Evolutionary conservation across 164 flowering plant genomes (phyloP).

Genomic region (Nymphaea thermarum): DNA sequence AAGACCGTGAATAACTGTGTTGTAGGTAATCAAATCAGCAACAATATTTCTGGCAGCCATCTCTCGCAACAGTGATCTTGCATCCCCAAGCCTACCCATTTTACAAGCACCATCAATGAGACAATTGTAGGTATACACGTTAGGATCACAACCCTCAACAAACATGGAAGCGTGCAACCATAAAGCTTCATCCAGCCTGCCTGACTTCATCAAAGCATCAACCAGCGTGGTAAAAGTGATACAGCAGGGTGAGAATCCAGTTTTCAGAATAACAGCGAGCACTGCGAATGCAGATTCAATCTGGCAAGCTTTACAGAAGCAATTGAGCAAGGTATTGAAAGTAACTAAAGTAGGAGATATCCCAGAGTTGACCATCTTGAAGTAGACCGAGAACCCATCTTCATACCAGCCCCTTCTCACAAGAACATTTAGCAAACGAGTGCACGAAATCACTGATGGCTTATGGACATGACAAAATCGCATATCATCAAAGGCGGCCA

Average conservation of each 20-base stretch:
- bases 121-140: constrained; percentile 16
- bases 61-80: constrained; percentile 13
- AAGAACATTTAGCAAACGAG: too few species aligned
- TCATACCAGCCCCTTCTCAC: constrained; percentile 5
- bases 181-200: constrained; percentile 12
- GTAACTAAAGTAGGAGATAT: constrained; percentile 15
- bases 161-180: constrained; percentile 19
- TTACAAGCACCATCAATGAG: constrained; percentile 23
- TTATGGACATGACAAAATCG: too few species aligned
- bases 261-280: constrained; percentile 15
- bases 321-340: constrained; percentile 19
- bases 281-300: constrained; percentile 15
- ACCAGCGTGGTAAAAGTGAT: constrained; percentile 25
- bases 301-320: constrained; percentile 19
- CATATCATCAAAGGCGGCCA: too few species aligned
- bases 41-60: constrained; percentile 21
- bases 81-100: constrained; percentile 15
- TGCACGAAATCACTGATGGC: too few species aligned
- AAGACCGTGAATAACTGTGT: constrained; percentile 17
- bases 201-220: constrained; percentile 14
- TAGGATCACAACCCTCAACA: constrained; percentile 11
- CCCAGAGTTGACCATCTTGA: constrained; percentile 13
- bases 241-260: constrained; percentile 14
- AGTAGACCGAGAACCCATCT: constrained; percentile 15
- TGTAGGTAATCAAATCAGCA: constrained; percentile 19